Conservation (phyloP, 805 yeast genomes). For the Scheffersomyces amazonensis region DNA sequence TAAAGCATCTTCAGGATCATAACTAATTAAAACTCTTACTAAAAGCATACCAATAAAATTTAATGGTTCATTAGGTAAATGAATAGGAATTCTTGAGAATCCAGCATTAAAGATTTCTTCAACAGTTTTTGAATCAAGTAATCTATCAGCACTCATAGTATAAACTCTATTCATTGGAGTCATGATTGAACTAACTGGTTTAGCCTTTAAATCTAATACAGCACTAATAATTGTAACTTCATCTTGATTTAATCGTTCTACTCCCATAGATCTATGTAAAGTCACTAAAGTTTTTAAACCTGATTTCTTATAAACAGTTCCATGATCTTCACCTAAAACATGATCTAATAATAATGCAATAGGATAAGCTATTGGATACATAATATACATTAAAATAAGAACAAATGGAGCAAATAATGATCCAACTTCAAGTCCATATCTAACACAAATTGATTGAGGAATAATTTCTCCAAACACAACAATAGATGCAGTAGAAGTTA, state of each 20-base stretch:
- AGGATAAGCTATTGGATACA: conserved; percentile 94
- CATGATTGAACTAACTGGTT: conserved; percentile 83
- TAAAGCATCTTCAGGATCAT: conserved; percentile 93
- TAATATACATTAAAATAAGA: conserved; percentile 72
- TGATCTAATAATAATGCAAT: conserved; percentile 77
- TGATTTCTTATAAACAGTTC: conserved; percentile 87
- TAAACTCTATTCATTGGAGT: conserved; percentile 90
- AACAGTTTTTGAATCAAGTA: conserved; percentile 79
- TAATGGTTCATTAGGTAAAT: conserved; percentile 81
- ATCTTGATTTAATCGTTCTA: conserved; percentile 86
- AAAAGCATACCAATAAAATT: conserved; percentile 94
- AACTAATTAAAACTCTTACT: conserved; percentile 87
- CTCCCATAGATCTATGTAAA: conserved; percentile 91
- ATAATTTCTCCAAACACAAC: conserved; percentile 95
- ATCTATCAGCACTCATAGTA: conserved; percentile 79
- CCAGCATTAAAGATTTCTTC: conserved; percentile 93
- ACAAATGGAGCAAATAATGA: conserved; percentile 90
- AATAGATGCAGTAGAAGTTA: conserved; percentile 86
- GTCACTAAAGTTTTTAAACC: conserved; percentile 94
- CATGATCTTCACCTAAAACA: conserved; percentile 91
- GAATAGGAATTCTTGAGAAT: conserved; percentile 91
- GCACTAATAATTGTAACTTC: conserved; percentile 96
- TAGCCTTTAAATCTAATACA: conserved; percentile 90
- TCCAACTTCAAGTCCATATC: conserved; percentile 90
- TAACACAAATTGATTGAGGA: conserved; percentile 90